Base-by-base conservation (phyloP, 805 yeast genomes). In the Hanseniaspora lindneri region DNA sequence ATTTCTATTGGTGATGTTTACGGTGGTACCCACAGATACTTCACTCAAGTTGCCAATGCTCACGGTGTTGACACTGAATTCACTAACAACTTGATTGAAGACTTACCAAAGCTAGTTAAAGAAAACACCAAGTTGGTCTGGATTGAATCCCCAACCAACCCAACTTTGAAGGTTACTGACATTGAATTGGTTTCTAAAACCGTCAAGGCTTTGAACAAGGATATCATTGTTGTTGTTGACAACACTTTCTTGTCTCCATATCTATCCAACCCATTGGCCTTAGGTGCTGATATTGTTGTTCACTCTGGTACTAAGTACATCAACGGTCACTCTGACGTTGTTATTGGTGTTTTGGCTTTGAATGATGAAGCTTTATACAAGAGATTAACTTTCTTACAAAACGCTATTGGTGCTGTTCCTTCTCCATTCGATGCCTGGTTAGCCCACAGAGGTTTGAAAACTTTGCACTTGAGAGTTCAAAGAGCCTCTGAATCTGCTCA, bases 321-420 rank as follows among this genome's bases (percentile, higher is more conserved):
- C 67, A 85, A 84, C 61, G 95, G 95, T 55, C 95, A 85, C 69
- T 83, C 94, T 23, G 95, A 85, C 61, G 94, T 85, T 20, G 92
- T 85, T 44, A 75, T 84, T 70, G 95, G 95, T 58, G 79, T 83
- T 48, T 75, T 83, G 53, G 86, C 83, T 47, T 76, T 85, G 55
- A 82, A 77, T 71, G 64, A 66, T 57, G 78, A 74, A 50, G 70
- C 60, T 44, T 66, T 82, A 58, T 76, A 76, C 66, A 78, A 78
- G 56, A 70, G 71, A 59, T 72, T 79, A 66, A 72, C 83, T 53
- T 84, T 83, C 70, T 72, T 84, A 65, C 94, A 85, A 66, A 84
- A 84, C 59, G 94, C 94, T 54, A 71, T 83, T 58, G 95, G 95
- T 53, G 86, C 94, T 24, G 75, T 85, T 54, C 94, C 94, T 54